Evolutionary conservation across 2,329 filamentous ascomycete species (phyloP).

Genomic region (Ophiostoma novo-ulmi): DNA sequence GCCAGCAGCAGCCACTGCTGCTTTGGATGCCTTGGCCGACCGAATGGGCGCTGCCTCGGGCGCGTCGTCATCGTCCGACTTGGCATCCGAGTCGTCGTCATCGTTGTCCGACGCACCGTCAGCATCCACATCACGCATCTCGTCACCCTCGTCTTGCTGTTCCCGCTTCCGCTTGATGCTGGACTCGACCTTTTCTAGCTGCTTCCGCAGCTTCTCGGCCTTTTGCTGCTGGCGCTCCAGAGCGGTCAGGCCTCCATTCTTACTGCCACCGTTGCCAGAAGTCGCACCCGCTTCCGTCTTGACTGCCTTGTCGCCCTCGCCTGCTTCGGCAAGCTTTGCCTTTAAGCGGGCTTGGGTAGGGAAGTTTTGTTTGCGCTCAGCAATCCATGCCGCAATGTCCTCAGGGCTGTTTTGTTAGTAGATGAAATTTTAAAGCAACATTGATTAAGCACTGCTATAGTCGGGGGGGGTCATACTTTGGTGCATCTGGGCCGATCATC

Average conservation of each 20-base stretch:
- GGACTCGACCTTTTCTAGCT: conserved; percentile 66
- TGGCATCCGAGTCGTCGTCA: conserved; percentile 43
- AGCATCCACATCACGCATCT: conserved; percentile 49
- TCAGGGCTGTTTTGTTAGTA: conserved; percentile 43
- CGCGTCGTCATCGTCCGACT: conserved; percentile 47
- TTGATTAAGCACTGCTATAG: too few species aligned
- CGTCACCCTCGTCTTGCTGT: conserved; percentile 61
- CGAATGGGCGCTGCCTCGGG: conserved; percentile 55
- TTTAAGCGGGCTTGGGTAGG: conserved; percentile 69
- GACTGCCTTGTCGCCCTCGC: conserved; percentile 45
- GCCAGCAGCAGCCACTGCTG: not conserved
- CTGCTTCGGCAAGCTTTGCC: conserved; percentile 48
- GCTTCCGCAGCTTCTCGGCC: conserved; percentile 57
- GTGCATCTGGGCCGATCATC: conserved; percentile 51
- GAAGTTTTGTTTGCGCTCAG: conserved; percentile 72
- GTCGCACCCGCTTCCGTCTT: conserved; percentile 51
- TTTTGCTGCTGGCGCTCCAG: conserved; percentile 51
- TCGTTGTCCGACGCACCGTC: conserved; percentile 28
- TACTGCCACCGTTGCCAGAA: not conserved
- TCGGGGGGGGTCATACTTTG: conserved; percentile 43
- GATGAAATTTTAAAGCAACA: not conserved
- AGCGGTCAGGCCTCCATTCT: conserved; percentile 36
- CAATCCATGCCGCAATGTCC: conserved; percentile 75
- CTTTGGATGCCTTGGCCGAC: conserved; percentile 30
- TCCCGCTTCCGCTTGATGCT: conserved; percentile 65